Conservation (phyloP, 2,329 filamentous ascomycete species). For the Penicillium sp. region DNA sequence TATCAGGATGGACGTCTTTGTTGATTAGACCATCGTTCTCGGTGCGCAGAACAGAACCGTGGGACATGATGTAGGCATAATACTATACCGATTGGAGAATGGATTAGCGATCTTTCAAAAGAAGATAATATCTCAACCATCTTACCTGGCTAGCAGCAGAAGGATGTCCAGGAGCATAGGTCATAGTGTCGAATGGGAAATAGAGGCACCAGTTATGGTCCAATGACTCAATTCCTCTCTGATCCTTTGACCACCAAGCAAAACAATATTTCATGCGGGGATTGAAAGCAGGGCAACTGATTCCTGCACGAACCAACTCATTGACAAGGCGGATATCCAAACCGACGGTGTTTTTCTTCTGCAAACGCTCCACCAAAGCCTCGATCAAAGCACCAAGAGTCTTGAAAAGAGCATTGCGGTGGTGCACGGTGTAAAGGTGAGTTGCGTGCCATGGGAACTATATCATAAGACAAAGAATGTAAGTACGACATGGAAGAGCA, state of each 20-base stretch:
- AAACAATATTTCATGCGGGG: constrained; percentile 44
- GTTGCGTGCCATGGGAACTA: constrained; percentile 54
- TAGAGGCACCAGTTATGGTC: constrained; percentile 2
- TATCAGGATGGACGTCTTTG: not conserved
- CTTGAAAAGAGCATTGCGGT: constrained; percentile 49
- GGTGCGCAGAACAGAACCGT: not conserved
- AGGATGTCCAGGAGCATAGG: constrained; percentile 24
- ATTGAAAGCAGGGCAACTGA: constrained; percentile 46
- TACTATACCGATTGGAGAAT: constrained; percentile 6
- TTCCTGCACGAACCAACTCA: constrained; percentile 43
- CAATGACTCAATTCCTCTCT: not conserved
- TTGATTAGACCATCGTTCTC: constrained; percentile 3
- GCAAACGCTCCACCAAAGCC: constrained; percentile 66
- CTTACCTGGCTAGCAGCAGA: constrained; percentile 30
- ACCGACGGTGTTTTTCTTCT: constrained; percentile 42
- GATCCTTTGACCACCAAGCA: constrained; percentile 1
- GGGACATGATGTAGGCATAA: constrained; percentile 7
- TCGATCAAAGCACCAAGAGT: constrained; percentile 58
- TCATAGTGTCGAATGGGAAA: constrained; percentile 44
- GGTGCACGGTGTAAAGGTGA: constrained; percentile 47
- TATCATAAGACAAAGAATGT: not conserved
- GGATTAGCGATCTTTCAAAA: constrained; percentile 2
- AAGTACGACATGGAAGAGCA: constrained; percentile 6
- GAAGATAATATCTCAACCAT: not conserved
- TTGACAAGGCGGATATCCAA: constrained; percentile 40